phyloP scores from a whole-genome alignment of 257 asterid species.

The Coffea canephora region DNA sequence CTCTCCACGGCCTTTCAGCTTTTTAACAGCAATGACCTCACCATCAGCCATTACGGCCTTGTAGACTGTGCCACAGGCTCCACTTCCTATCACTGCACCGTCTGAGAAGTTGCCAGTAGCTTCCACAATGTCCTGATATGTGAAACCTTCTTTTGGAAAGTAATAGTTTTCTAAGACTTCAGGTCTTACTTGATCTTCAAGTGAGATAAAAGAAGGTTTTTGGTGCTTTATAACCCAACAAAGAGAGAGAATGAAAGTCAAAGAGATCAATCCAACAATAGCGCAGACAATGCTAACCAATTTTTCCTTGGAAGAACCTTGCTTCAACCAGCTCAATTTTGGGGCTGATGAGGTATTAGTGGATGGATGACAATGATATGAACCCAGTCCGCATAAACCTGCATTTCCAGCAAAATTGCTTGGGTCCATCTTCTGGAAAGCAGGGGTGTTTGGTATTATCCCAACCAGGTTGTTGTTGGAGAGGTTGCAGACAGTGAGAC shows the following conservation, averaged over 20 bases:
- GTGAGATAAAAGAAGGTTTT: conserved; percentile 34
- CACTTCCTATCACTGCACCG: conserved; percentile 54
- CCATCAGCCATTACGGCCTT: conserved; percentile 68
- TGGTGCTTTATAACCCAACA: conserved; percentile 53
- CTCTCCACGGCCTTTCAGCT: conserved; percentile 55
- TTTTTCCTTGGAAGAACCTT: conserved; percentile 46
- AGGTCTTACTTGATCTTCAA: conserved; percentile 36
- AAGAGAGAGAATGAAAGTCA: conserved; percentile 47
- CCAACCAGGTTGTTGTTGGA: conserved; percentile 74
- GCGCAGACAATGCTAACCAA: conserved; percentile 55
- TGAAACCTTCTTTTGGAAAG: conserved; percentile 67
- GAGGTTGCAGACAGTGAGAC: conserved; percentile 74
- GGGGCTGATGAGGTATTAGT: conserved; percentile 26
- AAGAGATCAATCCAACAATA: conserved; percentile 50
- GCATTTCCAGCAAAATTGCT: conserved; percentile 69
- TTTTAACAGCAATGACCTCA: conserved; percentile 71
- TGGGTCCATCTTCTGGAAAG: conserved; percentile 63
- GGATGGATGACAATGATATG: conserved; percentile 36
- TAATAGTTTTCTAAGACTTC: conserved; percentile 56
- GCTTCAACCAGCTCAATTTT: conserved; percentile 42
- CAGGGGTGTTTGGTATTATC: conserved; percentile 60
- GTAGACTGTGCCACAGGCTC: conserved; percentile 89
- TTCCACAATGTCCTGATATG: conserved; percentile 66
- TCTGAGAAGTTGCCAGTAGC: conserved; percentile 76
- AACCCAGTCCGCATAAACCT: conserved; percentile 42